A percentile compares a stretch with the other conserved stretches of the same genome.
Evolutionary conservation across 306 rosid genomes (phyloP).

Genomic region (Vicia villosa): DNA sequence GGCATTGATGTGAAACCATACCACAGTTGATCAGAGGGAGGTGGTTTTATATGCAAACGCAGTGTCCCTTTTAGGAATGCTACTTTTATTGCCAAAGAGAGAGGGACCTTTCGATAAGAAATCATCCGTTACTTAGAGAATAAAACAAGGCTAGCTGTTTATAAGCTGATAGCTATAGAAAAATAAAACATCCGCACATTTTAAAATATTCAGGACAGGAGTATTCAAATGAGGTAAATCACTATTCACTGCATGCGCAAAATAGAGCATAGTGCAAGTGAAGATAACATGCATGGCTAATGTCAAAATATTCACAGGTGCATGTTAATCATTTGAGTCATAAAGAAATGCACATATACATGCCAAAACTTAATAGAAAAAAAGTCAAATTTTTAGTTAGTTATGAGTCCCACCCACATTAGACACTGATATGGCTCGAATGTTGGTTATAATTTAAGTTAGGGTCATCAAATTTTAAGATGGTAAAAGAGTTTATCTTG

Average conservation of each 20-base stretch:
- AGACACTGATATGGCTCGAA: not conserved
- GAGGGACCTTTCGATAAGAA: conserved; percentile 71
- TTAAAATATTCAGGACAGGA: conserved; percentile 21
- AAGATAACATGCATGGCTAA: conserved; percentile 21
- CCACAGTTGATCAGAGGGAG: conserved; percentile 97
- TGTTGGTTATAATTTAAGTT: not conserved
- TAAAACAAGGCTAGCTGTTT: not conserved
- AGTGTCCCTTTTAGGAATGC: conserved; percentile 79
- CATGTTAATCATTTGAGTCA: conserved; percentile 3
- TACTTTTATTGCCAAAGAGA: conserved; percentile 76
- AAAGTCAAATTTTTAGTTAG: not conserved
- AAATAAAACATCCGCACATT: conserved; percentile 28
- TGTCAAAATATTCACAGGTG: not conserved
- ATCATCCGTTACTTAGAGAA: conserved; percentile 38
- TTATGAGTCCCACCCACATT: not conserved
- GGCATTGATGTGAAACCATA: conserved; percentile 94
- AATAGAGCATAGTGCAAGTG: not conserved
- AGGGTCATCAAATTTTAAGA: not conserved
- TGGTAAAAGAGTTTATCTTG: not conserved
- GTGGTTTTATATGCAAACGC: conserved; percentile 93
- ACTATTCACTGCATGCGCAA: conserved; percentile 6
- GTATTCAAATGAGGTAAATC: conserved; percentile 20
- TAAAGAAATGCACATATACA: not conserved
- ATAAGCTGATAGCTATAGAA: conserved; percentile 8
- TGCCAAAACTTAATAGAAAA: not conserved